Evolutionary conservation across 345 rosid species (phyloP), one percentile per base, ranked within the genome.

Genomic region (Eucalyptus fibrosa): DNA sequence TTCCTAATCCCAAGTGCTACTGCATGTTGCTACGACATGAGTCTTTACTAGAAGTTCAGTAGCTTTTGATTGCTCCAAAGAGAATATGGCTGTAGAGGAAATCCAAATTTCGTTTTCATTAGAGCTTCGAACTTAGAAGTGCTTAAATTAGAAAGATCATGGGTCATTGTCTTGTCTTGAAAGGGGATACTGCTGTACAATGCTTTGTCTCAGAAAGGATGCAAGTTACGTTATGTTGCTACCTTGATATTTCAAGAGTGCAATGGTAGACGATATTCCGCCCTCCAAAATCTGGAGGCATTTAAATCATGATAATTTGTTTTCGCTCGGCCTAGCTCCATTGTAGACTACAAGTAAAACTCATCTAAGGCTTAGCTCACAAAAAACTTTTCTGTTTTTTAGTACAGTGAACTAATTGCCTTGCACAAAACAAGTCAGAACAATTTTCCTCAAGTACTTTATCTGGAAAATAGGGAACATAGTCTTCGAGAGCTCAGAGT

Each of bases 91-190:
- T 19, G 0, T 53, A 53, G 24, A 19, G 59, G 69, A 62, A 62
- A 62, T 12, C 18, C 1, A 13, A 30, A 62, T 4, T 62, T 13
- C 69, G 34, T 6, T 13, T 30, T 62, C 34, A 62, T 62, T 14
- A 28, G 18, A 62, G 18, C 34, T 62, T 62, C 69, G 0, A 30
- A 62, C 69, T 62, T 30, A 13, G 7, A 19, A 62, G 9, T 62
- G 69, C 69, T 62, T 62, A 30, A 14, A 30, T 28, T 28, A 62
- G 34, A 2, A 30, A 30, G 32, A 30, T 62, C 1, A 62, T n/a
- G 7, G 5, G 5, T 30, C 69, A 0, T 30, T 0, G 3, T 62
- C 2, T 62, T 6, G 15, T 62, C 1, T 28, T 2, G 15, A 30
- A 7, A 62, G 18, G 32, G 12, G n/a, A 26, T 59, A 10, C 15